Percentiles rank a stretch among this genome's conserved stretches.
Conservation (phyloP, 768 basidiomycete genomes). For the Kwoniella bestiolae region DNA sequence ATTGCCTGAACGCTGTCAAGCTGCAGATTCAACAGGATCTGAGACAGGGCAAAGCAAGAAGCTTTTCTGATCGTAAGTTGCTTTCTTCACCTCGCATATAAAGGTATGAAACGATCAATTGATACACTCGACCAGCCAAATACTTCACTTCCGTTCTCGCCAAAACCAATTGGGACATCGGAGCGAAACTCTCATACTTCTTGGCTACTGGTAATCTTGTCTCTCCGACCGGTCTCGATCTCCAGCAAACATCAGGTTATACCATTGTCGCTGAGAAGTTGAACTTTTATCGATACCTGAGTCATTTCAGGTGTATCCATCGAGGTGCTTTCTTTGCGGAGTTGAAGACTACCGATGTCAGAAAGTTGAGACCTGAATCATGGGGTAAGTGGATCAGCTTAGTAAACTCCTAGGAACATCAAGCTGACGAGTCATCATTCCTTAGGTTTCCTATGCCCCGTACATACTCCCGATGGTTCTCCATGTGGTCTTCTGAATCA, state of each 20-base stretch:
- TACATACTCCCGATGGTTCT: slow-evolving; percentile 97
- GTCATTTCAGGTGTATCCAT: slow-evolving; percentile 97
- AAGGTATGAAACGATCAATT: too few species aligned
- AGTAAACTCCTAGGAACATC: too few species aligned
- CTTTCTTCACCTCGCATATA: not conserved
- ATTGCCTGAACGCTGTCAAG: slow-evolving; percentile 69
- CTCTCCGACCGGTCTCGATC: slow-evolving; percentile 90
- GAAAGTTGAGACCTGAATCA: slow-evolving; percentile 93
- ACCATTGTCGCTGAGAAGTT: slow-evolving; percentile 98
- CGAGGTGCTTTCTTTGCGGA: slow-evolving; percentile 99
- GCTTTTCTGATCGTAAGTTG: slow-evolving; percentile 82
- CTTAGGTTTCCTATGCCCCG: slow-evolving; percentile 92
- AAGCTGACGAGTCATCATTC: not conserved
- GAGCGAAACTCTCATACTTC: slow-evolving; percentile 86
- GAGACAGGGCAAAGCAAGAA: slow-evolving; percentile 71
- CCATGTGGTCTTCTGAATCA: slow-evolving; percentile 98
- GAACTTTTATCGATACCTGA: slow-evolving; percentile 97
- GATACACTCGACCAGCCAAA: too few species aligned
- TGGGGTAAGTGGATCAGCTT: slow-evolving; percentile 71
- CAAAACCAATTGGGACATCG: slow-evolving; percentile 88
- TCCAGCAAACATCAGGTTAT: slow-evolving; percentile 97
- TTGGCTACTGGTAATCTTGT: slow-evolving; percentile 95
- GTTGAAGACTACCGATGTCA: slow-evolving; percentile 95
- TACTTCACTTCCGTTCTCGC: slow-evolving; percentile 77
- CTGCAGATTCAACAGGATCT: slow-evolving; percentile 74